phyloP scores from a whole-genome alignment of 768 basidiomycete genomes.

The Trametes gibbosa region DNA sequence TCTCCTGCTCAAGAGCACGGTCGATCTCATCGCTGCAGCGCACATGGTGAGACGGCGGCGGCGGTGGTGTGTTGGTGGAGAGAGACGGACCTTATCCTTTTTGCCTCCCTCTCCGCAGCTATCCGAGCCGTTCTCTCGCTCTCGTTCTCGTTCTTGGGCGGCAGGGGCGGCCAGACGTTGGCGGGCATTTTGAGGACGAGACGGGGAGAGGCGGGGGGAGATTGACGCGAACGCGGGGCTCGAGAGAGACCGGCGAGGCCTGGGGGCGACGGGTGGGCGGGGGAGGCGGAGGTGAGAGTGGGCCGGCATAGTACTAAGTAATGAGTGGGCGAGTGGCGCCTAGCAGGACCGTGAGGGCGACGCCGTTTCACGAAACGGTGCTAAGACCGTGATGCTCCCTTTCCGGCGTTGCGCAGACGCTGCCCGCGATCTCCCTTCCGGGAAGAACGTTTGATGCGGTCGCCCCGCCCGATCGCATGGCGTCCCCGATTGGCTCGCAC shows the following conservation, averaged over 20 bases:
- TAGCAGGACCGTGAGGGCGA: slow-evolving; percentile 3
- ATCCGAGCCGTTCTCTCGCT: slow-evolving; percentile 37
- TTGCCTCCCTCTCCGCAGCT: slow-evolving; percentile 44
- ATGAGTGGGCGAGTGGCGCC: slow-evolving; percentile 14
- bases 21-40: slow-evolving; percentile 55
- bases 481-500: background rate
- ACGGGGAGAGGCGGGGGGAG: background rate
- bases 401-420: slow-evolving; percentile 11
- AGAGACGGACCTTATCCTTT: slow-evolving; percentile 14
- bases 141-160: slow-evolving; percentile 38
- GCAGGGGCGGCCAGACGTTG: slow-evolving; percentile 28
- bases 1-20: slow-evolving; percentile 46
- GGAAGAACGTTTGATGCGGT: slow-evolving; percentile 15
- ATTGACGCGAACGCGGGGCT: background rate
- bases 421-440: slow-evolving; percentile 8
- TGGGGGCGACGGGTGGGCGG: background rate
- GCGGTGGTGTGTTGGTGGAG: background rate
- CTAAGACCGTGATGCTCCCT: background rate
- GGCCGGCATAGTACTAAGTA: background rate
- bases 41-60: slow-evolving; percentile 26
- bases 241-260: background rate
- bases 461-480: slow-evolving; percentile 2
- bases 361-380: slow-evolving; percentile 11
- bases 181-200: slow-evolving; percentile 1
- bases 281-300: background rate